Base-by-base conservation (phyloP, 1,139 yeast genomes). In the Scheffersomyces illinoinensis region DNA sequence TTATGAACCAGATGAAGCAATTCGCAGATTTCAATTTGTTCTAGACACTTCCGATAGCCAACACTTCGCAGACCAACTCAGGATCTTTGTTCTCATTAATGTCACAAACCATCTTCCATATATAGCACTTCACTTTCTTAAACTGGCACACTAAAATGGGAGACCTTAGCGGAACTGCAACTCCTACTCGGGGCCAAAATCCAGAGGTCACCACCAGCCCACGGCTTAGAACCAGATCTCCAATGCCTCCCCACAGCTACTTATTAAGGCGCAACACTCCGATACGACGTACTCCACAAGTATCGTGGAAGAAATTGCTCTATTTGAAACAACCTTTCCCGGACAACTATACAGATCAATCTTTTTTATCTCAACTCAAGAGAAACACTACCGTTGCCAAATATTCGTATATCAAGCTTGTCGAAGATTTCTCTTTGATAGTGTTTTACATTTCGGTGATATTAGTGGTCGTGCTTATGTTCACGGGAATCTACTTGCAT, bases 281-380 rank as follows among this genome's bases (percentile, higher is more conserved):
- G 10, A 33, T 56, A 20, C 50, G 54, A 14, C 47, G 58, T 21
- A 33, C 39, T n/a, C 54, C 48, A 46, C 61, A 61, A 23, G 64
- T 66, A 0, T 77, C 81, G 18, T 93, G 98, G 98, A 83, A 89
- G 66, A 91, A 96, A 68, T 83, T 93, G 53, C 81, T 95, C n/a
- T 95, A 97, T 88, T 83, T 90, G 53, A 83, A 84, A 61, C 98
- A 93, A 69, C 91, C 91, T 17, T 93, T 88, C 68, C 97, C 97
- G 0, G 99, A 95, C 71, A 95, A 93, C 72, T 91, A 91, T 74
- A 95, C 97, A 1, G 96, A 93, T 69, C 75, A 77, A 10, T 85
- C 93, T 8, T 95, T 95, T 69, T 76, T 93, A 19, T 86, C 93
- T 3, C 96, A 89, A 69, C 80, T 93, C 64, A 86, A 88, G 65